Conservation (phyloP, 1,284 basidiomycete genomes). For the Ustilago vetiveriae region DNA sequence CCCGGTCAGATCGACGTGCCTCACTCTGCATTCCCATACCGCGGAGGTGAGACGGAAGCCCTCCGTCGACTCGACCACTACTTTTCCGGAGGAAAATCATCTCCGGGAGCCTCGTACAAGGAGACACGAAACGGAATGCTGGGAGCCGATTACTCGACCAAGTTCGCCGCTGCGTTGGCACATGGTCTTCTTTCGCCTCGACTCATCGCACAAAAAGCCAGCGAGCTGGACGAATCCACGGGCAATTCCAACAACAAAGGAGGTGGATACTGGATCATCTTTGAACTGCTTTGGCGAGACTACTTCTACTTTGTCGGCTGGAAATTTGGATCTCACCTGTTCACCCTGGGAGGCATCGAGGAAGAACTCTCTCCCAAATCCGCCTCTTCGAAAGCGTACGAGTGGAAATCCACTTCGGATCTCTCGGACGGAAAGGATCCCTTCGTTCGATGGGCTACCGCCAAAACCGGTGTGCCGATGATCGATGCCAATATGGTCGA, state of each 20-base stretch:
- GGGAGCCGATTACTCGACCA: conserved; percentile 54
- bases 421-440: conserved; percentile 38
- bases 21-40: conserved; percentile 52
- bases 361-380: conserved; percentile 36
- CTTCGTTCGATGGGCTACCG: conserved; percentile 52
- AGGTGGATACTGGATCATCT: conserved; percentile 62
- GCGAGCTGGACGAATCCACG: conserved; percentile 38
- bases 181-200: conserved; percentile 57
- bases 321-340: conserved; percentile 56
- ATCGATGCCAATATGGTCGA: conserved; percentile 62
- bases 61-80: conserved; percentile 50
- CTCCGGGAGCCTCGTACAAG: conserved; percentile 50
- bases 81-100: conserved; percentile 26
- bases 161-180: conserved; percentile 56
- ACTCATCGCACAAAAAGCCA: conserved; percentile 45
- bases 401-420: conserved; percentile 38
- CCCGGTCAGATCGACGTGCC: conserved; percentile 11
- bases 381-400: conserved; percentile 43
- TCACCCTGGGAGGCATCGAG: conserved; percentile 56
- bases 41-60: conserved; percentile 59
- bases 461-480: conserved; percentile 53
- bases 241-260: conserved; percentile 11
- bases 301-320: conserved; percentile 69
- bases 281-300: conserved; percentile 62
- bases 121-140: conserved; percentile 58